Percentiles rank a stretch among this genome's conserved stretches.
phyloP scores from a whole-genome alignment of 2,329 filamentous ascomycete species.

The Exophiala spinifera region DNA sequence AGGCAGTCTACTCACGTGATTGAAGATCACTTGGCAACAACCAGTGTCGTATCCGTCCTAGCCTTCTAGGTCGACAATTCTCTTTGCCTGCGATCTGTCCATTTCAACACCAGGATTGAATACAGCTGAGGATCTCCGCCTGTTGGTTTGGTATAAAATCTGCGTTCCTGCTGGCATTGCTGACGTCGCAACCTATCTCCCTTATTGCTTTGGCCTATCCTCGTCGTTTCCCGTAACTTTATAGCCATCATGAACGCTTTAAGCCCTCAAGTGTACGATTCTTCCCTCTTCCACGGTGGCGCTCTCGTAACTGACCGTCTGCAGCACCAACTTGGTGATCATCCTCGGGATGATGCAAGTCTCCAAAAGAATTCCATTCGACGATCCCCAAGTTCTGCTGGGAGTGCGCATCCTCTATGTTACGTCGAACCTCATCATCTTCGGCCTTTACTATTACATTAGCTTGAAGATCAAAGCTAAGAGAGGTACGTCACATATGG shows the following conservation, averaged over 20 bases:
- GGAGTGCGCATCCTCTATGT: slow-evolving; percentile 64
- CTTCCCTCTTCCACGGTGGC: neutral
- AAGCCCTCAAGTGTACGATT: slow-evolving; percentile 18
- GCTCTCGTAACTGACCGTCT: slow-evolving; percentile 28
- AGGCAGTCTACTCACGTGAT: too few relatives aligned
- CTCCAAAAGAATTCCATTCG: slow-evolving; percentile 91
- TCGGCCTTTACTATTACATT: slow-evolving; percentile 79
- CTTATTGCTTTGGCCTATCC: neutral
- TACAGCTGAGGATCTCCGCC: neutral
- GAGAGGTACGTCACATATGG: slow-evolving; percentile 66
- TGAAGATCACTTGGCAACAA: neutral
- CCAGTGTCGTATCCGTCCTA: neutral
- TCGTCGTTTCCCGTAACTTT: neutral
- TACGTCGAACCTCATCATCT: slow-evolving; percentile 77
- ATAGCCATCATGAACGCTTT: slow-evolving; percentile 15
- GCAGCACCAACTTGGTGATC: slow-evolving; percentile 87
- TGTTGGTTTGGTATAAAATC: neutral
- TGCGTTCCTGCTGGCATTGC: neutral
- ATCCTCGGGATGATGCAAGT: slow-evolving; percentile 99
- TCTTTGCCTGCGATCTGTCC: slow-evolving; percentile 15
- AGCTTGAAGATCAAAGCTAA: slow-evolving; percentile 87
- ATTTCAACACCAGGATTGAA: neutral
- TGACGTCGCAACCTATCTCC: neutral
- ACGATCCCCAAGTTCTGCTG: slow-evolving; percentile 71
- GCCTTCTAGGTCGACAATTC: too few relatives aligned